Percentiles rank a stretch among this genome's conserved stretches.
These are phyloP conservation scores for Nidularia sp. DNA, from an alignment of 768 basidiomycete genomes.

Conservation along the genomic window DNA sequence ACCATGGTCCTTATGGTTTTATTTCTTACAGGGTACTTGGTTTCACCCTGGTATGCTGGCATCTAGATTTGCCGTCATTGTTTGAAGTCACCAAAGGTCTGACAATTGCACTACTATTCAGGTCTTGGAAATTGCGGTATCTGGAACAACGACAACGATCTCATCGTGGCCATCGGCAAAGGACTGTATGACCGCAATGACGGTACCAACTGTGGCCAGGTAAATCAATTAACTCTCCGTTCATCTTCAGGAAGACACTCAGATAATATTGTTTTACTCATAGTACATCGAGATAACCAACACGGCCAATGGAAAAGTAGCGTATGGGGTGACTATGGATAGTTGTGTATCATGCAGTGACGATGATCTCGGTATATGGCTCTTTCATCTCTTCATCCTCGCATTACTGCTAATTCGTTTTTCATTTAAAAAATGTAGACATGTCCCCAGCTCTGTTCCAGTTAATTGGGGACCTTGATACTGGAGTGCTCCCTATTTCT, in stretches of 20 bases:
- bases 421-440: conserved; percentile 32
- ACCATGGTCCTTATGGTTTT: too few relatives aligned
- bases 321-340: conserved; percentile 50
- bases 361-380: conserved; percentile 52
- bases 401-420: background rate
- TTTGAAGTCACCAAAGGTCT: too few relatives aligned
- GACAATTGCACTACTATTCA: background rate
- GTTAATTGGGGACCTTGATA: conserved; percentile 40
- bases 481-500: conserved; percentile 47
- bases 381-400: background rate
- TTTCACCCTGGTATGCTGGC: too few relatives aligned
- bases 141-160: conserved; percentile 39
- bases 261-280: conserved; percentile 14
- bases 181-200: conserved; percentile 43
- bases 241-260: background rate
- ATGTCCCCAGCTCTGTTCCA: conserved; percentile 63
- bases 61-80: too few relatives aligned
- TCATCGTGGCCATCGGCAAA: conserved; percentile 61
- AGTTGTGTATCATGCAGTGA: conserved; percentile 53
- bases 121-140: conserved; percentile 65
- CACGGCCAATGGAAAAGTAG: conserved; percentile 45
- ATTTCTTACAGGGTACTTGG: too few relatives aligned
- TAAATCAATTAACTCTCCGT: conserved; percentile 11
- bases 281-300: conserved; percentile 58
- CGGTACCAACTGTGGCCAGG: conserved; percentile 60